Base-by-base conservation (phyloP, 306 rosid species). In the Inga oerstediana region DNA sequence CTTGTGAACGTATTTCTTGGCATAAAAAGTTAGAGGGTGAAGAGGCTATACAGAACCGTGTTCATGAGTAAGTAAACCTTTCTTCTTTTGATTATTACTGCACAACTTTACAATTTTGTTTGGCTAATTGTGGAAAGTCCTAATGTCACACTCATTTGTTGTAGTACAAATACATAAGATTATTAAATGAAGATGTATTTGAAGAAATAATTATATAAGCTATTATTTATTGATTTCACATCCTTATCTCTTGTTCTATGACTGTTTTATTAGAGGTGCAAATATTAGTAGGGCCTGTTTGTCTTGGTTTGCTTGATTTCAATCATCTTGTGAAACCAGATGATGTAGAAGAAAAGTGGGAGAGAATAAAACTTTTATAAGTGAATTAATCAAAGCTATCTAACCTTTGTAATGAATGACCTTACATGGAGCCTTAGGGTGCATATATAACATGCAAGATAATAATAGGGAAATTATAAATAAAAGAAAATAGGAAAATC, bases 1-100 rank as follows among this genome's bases (percentile, higher is more conserved):
- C 99, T 2, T 92, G 84, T 32, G 98, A 92, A 76, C 97, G 97
- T 43, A 94, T 96, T 59, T 90, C 94, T 81, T 96, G 99, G 99
- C 99, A 94, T 81, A 97, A 90, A 80, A 92, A 88, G 67, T 76
- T 94, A 83, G 98, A 94, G 86, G 97, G 92, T 68, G 99, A 96
- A 87, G 99, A 92, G 85, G 94, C 91, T 76, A 87, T 94, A 74
- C 99, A 96, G 86, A 94, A 91, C 80, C 99, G 97, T 62, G 89
- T 96, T 62, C 99, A 94, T 30, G 99, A 96, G 99, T 96, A 88
- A 89, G 99, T 85, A 74, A 79, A 82, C 72, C 51, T 82, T 8
- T 82, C 13, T 24, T 83, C 46, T 64, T 67, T 87, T 81, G 54
- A 6, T 77, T 80, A 59, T 66, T 22, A 83, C 30, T 22, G 51